A percentile compares a stretch with the other conserved stretches of the same genome.
Conservation (phyloP, 1,284 basidiomycete species). For the Macrocybe sp. region DNA sequence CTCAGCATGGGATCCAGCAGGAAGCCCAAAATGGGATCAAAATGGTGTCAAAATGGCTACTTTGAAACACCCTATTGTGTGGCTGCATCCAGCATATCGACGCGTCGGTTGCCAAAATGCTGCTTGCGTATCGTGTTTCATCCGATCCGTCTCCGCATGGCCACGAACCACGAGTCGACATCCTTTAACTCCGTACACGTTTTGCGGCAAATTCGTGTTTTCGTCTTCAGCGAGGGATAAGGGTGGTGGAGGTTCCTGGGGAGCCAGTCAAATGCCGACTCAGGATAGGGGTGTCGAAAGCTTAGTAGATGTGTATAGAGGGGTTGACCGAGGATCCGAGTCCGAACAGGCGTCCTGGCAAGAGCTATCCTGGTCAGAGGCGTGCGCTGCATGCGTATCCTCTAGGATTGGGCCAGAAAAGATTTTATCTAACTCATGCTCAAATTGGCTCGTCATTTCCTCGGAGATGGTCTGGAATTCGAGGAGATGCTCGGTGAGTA, state of each 20-base stretch:
- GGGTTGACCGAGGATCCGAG: not conserved
- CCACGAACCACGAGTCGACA: slow-evolving; percentile 45
- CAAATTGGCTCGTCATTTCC: not conserved
- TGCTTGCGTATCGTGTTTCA: slow-evolving; percentile 40
- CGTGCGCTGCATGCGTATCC: not conserved
- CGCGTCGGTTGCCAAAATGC: slow-evolving; percentile 32
- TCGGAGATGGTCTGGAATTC: slow-evolving; percentile 1
- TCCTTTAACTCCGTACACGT: slow-evolving; percentile 21
- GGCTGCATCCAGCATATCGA: slow-evolving; percentile 36
- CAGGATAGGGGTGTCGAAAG: slow-evolving; percentile 24
- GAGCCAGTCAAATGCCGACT: slow-evolving; percentile 38
- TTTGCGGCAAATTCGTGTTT: slow-evolving; percentile 20
- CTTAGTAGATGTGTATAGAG: no score
- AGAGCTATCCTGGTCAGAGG: not conserved
- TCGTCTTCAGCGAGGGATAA: slow-evolving; percentile 34
- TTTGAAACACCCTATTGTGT: slow-evolving; percentile 10
- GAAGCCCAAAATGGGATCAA: no score
- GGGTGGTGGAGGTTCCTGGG: slow-evolving; percentile 44
- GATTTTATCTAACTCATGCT: slow-evolving; percentile 5
- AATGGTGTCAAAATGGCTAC: no score
- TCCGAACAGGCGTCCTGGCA: not conserved
- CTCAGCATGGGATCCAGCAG: no score
- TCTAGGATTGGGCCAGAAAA: slow-evolving; percentile 7
- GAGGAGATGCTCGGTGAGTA: not conserved
- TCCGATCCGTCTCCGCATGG: slow-evolving; percentile 43